phyloP scores from a whole-genome alignment of 805 yeast species.

The Jamesozyma gamospora region DNA sequence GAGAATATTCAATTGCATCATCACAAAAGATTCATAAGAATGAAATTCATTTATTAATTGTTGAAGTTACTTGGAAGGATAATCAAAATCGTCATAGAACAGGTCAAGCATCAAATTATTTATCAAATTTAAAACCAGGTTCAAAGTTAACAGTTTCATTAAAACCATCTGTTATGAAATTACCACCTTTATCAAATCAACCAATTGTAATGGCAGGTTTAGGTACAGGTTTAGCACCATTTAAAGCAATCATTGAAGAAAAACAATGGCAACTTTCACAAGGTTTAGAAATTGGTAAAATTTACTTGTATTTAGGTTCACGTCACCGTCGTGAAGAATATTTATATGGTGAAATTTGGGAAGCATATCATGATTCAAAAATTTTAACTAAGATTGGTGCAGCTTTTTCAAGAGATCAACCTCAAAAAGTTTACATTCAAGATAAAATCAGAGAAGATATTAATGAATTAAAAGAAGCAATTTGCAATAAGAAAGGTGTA shows the following conservation, averaged over 20 bases:
- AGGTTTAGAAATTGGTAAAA: conserved; percentile 81
- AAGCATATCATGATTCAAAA: conserved; percentile 88
- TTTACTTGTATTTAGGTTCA: conserved; percentile 82
- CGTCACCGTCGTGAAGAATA: conserved; percentile 94
- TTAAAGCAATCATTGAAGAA: conserved; percentile 95
- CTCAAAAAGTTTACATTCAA: conserved; percentile 88
- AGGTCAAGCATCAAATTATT: conserved; percentile 90
- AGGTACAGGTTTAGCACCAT: conserved; percentile 97
- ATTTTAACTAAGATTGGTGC: conserved; percentile 91
- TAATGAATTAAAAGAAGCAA: conserved; percentile 64
- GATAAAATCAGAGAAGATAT: conserved; percentile 78
- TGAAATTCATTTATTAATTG: conserved; percentile 83
- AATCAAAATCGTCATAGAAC: conserved; percentile 72
- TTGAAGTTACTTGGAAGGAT: conserved; percentile 94
- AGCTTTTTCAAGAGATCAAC: conserved; percentile 96
- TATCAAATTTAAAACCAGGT: conserved; percentile 71
- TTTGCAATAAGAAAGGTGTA: conserved; percentile 69
- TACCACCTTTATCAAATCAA: conserved; percentile 77
- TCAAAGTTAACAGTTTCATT: conserved; percentile 86
- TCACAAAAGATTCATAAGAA: conserved; percentile 88
- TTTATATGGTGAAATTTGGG: conserved; percentile 94
- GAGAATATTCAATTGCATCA: conserved; percentile 96
- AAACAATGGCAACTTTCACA: conserved; percentile 86
- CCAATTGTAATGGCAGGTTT: conserved; percentile 95
- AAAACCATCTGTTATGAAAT: conserved; percentile 93